Base-by-base conservation (phyloP, 345 rosid genomes). In the Turnera subulata region DNA sequence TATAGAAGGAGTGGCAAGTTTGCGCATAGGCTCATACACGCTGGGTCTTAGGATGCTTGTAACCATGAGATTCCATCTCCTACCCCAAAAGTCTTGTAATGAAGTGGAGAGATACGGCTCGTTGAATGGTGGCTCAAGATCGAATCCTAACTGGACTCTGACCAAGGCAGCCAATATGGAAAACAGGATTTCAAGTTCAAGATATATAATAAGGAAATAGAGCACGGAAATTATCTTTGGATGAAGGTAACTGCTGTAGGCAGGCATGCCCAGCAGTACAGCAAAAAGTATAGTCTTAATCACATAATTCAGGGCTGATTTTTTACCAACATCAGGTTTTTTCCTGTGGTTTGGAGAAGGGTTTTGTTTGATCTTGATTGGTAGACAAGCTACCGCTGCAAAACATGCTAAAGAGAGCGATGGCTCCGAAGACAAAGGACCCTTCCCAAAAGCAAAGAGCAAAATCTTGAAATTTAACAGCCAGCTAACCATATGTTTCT, bases 31-130 rank as follows among this genome's bases (percentile, higher is more conserved):
- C 13, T 57, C 8, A 58, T 84, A 82, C 3, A 82, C 76, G 1
- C 89, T 67, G 1, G 78, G 76, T 5, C 88, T 77, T 26, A 85
- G 82, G 23, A 85, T 48, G 8, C 63, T 47, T 0, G 86, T 61
- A 38, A 80, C 89, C 79, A 82, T 76, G 33, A 82, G 78, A 58
- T 85, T 91, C 94, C 97, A 91, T 38, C 97, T 71, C 0, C 62
- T 76, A 25, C 96, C 73, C 96, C 96, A 91, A 33, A 91, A 91
- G 69, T 88, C 91, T 61, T 91, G 97, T 1, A 91, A 63, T 2
- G 94, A 85, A 46, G 88, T 80, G 25, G 91, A 16, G 2, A 83
- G 70, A 67, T 76, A 82, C 1, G 89, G 96, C 53, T 80, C 84
- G 25, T 80, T 69, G 56, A 83, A 87, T 50, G 77, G 85, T 12